phyloP scores from a whole-genome alignment of 805 yeast genomes.

The Ogataea henricii region DNA sequence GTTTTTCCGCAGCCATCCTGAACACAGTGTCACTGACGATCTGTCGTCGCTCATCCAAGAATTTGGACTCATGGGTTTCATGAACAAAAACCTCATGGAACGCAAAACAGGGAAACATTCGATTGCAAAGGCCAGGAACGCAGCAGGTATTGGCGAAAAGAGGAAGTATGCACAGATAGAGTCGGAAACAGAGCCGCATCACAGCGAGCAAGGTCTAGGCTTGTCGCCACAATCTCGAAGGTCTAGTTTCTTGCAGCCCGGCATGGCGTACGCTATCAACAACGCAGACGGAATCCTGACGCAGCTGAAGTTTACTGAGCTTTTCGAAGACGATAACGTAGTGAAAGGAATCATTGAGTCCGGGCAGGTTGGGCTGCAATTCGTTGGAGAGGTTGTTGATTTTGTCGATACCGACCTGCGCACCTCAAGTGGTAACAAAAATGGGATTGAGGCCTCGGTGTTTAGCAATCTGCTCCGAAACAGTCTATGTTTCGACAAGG shows the following conservation, averaged over 20 bases:
- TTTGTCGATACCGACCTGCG: constrained; percentile 34
- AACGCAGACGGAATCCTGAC: constrained; percentile 15
- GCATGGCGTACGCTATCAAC: constrained; percentile 22
- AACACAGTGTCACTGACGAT: constrained; percentile 23
- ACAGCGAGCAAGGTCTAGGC: not conserved
- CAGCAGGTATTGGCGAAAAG: constrained; percentile 13
- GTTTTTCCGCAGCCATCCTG: constrained; percentile 31
- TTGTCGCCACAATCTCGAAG: not conserved
- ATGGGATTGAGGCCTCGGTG: constrained; percentile 33
- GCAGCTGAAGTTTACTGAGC: constrained; percentile 26
- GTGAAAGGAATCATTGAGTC: constrained; percentile 27
- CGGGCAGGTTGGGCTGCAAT: constrained; percentile 22
- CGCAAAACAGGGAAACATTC: constrained; percentile 14
- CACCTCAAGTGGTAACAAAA: constrained; percentile 20
- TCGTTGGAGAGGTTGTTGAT: constrained; percentile 34
- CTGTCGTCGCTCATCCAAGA: constrained; percentile 23
- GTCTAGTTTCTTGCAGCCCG: constrained; percentile 31
- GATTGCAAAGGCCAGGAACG: not conserved
- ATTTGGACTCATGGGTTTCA: constrained; percentile 28
- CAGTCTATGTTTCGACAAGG: constrained; percentile 28
- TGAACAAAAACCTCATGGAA: constrained; percentile 29
- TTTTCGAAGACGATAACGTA: constrained; percentile 13
- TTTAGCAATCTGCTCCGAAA: constrained; percentile 34
- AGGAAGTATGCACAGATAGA: constrained; percentile 23
- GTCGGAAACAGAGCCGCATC: not conserved